Evolutionary conservation across 1,284 basidiomycete genomes (phyloP).

Genomic region (Cryptococcus sp.): DNA sequence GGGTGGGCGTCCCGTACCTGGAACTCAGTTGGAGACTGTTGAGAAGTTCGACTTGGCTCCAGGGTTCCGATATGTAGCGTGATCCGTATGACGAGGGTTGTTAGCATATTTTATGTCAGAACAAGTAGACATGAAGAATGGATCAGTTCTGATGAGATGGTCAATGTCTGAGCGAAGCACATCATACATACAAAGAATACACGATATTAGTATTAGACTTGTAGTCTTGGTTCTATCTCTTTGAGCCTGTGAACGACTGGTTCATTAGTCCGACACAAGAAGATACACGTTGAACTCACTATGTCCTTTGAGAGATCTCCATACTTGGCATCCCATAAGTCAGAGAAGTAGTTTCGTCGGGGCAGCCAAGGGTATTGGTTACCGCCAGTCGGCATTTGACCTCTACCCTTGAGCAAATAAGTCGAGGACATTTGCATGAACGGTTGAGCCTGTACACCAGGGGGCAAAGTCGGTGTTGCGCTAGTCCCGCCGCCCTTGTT

Average conservation of each 20-base stretch:
- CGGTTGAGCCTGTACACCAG: constrained; percentile 11
- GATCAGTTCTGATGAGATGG: too few species aligned
- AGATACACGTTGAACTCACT: too few species aligned
- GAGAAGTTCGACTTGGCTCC: constrained; percentile 33
- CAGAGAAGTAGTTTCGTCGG: background rate
- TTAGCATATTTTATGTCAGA: too few species aligned
- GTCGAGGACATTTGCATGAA: constrained; percentile 36
- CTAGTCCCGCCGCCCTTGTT: constrained; percentile 7
- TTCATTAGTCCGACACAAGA: too few species aligned
- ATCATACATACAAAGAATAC: too few species aligned
- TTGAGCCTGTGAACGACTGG: too few species aligned
- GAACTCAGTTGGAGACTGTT: constrained; percentile 57
- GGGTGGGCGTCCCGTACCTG: constrained; percentile 46
- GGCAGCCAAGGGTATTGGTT: background rate
- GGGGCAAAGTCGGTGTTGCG: constrained; percentile 7
- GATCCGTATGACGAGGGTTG: background rate
- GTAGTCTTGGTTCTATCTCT: too few species aligned
- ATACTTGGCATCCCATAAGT: background rate
- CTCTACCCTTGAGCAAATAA: constrained; percentile 31
- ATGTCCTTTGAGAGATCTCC: background rate
- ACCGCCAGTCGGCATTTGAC: constrained; percentile 15
- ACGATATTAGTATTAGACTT: too few species aligned
- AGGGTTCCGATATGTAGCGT: constrained; percentile 8
- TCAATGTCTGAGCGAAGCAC: too few species aligned
- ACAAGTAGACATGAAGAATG: too few species aligned